Evolutionary conservation across 1,284 basidiomycete genomes (phyloP).

Genomic region (Ceratobasidium sp.): DNA sequence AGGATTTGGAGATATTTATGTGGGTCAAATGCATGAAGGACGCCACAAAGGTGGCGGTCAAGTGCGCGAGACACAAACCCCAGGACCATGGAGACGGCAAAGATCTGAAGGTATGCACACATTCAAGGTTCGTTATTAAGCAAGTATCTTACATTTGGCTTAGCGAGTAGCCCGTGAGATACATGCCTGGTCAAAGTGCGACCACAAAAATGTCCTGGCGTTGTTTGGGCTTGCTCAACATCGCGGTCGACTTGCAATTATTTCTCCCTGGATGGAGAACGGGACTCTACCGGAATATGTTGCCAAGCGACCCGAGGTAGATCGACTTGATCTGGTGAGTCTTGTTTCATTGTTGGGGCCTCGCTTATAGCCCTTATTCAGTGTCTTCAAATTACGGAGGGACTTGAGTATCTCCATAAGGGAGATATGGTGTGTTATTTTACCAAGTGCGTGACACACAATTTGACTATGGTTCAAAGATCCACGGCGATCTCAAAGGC

Average conservation of each 20-base stretch:
- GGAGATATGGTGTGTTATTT: background rate
- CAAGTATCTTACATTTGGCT: too few species aligned
- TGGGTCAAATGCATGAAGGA: too few species aligned
- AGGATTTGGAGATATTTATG: too few species aligned
- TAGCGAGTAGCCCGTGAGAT: conserved; percentile 16
- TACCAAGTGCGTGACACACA: too few species aligned
- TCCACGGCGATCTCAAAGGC: conserved; percentile 26
- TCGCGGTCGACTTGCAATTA: conserved; percentile 7
- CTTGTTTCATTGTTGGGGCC: too few species aligned
- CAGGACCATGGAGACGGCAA: too few species aligned
- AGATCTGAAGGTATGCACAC: too few species aligned
- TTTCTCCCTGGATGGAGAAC: conserved; percentile 27
- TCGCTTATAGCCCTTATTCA: background rate
- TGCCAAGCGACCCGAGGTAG: background rate
- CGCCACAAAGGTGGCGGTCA: too few species aligned
- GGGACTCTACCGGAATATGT: conserved; percentile 1
- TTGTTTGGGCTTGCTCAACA: background rate
- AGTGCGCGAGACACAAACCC: too few species aligned
- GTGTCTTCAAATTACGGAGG: conserved; percentile 11
- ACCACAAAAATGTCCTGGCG: background rate
- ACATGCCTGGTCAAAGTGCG: conserved; percentile 29
- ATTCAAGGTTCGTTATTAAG: too few species aligned
- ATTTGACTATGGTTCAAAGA: background rate
- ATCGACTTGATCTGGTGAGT: conserved; percentile 14
- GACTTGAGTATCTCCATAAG: conserved; percentile 13